Evolutionary conservation across 2,329 filamentous ascomycete species (phyloP), one percentile per base, ranked within the genome.

Genomic region (Tolypocladium capitatum): DNA sequence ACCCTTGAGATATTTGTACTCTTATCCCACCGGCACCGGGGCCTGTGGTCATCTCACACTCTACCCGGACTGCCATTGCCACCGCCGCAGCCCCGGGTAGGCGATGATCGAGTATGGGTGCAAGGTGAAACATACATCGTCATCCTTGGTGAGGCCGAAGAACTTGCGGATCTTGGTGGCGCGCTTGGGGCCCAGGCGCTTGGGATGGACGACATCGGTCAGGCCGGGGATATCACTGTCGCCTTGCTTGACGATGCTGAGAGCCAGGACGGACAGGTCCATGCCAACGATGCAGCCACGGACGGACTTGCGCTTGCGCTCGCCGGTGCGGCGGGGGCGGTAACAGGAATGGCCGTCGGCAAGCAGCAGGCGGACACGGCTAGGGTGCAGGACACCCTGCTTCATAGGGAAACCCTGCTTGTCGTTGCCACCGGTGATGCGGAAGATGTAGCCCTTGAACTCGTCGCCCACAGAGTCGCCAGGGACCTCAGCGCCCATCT

Each of bases 361-460:
- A 68, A 98, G 88, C 66, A 98, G 86, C 61, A 98, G 89, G 63
- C 87, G 85, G 76, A 96, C 92, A 92, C 92, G 92, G 72, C 87
- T 92, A 65, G 92, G 90, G 74, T 94, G 86, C 81, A 98, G 91
- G 72, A 94, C 86, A 81, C 92, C 92, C 84, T 98, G 94, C 89
- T 98, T 98, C 92, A 98, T 98, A 64, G 92, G 92, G 83, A 98
- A 98, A 79, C 92, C 92, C 81, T 98, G 94, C 88, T 98, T 98
- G 86, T 98, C 92, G 86, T 98, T 98, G 70, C 94, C 92, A 68
- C 92, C 94, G 66, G 92, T 98, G 79, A 98, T 97, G 71, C 83
- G 85, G 84, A 98, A 89, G 78, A 98, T 84, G 81, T 98, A 98
- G 74, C 92, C 92, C 82, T 96, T 96, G 86, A 94, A 98, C 78